Base-by-base conservation (phyloP, 1,284 basidiomycete genomes). In the Austroboletus niveus region DNA sequence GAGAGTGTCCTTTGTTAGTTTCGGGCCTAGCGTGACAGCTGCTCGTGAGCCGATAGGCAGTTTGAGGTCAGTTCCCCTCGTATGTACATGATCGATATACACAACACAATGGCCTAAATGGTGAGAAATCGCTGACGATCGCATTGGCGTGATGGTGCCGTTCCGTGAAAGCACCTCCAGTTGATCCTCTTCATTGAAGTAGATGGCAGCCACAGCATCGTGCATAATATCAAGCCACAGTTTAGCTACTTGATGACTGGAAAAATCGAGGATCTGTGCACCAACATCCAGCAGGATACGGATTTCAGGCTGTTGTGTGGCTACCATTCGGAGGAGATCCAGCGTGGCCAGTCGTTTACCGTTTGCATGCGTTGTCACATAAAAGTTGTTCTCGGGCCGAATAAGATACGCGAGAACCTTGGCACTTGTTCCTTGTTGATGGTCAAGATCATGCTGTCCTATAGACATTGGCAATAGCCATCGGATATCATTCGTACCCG, bases 331-430 rank as follows among this genome's bases (percentile, higher is more conserved):
- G 10, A 41, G 40, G 10, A 41, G 24, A 5, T 41, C 22, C 10
- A 6, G 22, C 14, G 40, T 41, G 22, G 22, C 27, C 4, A 10
- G 12, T 41, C 30, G 42, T 12, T 14, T 1, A 4, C 30, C 42
- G 9, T 31, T 32, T 38, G 2, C 11, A n/a, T 5, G 17, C 8
- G 22, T 24, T 24, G 27, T 41, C 22, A 41, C 22, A 24, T 24
- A 24, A 24, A 24, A 24, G 5, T 24, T 5, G 22, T 24, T 24
- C 22, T 24, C 22, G 22, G 22, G 22, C 22, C 22, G 74, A 11
- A 81, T 66, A 0, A 81, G 64, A 45, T 74, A 72, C 0, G 57
- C 58, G 29, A 81, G 65, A 0, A 81, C 77, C 48, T 70, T 71
- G 0, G 79, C 57, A 2, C 59, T 61, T 2, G 56, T 57, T 14